Evolutionary conservation across 23 red algal genomes (phyloP).

Genomic region (Gracilaria caudata): DNA sequence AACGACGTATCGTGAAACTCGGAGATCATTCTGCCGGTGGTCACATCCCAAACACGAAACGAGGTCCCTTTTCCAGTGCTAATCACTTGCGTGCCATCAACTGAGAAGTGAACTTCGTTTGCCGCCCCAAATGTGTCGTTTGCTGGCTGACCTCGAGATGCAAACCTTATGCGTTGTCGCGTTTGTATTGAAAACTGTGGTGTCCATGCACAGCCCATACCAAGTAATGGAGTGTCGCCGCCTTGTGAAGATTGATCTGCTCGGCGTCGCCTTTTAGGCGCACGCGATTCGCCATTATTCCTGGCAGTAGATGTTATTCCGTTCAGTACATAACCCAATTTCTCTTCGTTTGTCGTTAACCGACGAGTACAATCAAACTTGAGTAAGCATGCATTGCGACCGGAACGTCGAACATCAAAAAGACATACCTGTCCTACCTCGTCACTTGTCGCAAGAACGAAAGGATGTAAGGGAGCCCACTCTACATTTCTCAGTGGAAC

Average conservation of each 20-base stretch:
- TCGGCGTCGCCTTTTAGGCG: neutral
- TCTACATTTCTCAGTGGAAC: neutral
- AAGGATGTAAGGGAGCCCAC: constrained; percentile 40
- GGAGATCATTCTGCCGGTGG: constrained; percentile 17
- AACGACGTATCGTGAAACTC: constrained; percentile 13
- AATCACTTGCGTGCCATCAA: constrained; percentile 25
- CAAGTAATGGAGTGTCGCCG: neutral
- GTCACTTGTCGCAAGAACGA: constrained; percentile 18
- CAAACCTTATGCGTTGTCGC: neutral
- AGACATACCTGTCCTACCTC: constrained; percentile 7
- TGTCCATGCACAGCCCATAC: constrained; percentile 30
- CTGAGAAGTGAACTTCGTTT: constrained; percentile 6
- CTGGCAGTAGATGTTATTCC: neutral
- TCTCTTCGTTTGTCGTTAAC: neutral
- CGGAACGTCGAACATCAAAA: constrained; percentile 54
- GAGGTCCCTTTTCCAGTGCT: neutral
- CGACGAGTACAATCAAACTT: constrained; percentile 1
- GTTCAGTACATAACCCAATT: neutral
- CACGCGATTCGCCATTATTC: neutral
- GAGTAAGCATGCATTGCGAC: constrained; percentile 27
- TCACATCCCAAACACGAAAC: constrained; percentile 35
- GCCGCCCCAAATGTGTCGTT: constrained; percentile 7
- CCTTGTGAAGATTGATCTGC: neutral
- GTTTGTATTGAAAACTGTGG: neutral
- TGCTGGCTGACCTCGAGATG: neutral